Percentiles rank a stretch among this genome's conserved stretches.
These are phyloP conservation scores for Dryadomyces quercus-mongolicae DNA, from an alignment of 2,329 filamentous ascomycete genomes.

Conservation along the genomic window DNA sequence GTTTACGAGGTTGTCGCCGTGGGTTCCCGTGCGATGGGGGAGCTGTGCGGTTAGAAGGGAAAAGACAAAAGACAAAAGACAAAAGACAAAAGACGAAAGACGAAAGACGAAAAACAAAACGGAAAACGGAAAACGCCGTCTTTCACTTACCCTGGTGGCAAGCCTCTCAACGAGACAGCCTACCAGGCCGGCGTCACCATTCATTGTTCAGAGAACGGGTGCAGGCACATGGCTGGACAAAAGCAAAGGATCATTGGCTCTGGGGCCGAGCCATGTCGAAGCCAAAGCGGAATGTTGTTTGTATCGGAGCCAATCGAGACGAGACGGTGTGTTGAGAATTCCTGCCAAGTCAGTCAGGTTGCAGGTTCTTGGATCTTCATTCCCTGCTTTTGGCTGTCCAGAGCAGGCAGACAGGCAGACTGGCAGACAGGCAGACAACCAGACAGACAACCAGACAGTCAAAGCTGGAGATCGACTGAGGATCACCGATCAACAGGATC, in stretches of 20 bases:
- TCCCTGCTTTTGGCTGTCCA: too few species aligned
- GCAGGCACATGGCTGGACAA: slow-evolving; percentile 1
- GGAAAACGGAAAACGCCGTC: neutral
- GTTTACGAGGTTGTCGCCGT: slow-evolving; percentile 41
- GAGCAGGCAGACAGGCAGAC: too few species aligned
- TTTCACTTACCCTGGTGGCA: slow-evolving; percentile 40
- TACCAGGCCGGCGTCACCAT: slow-evolving; percentile 46
- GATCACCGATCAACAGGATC: too few species aligned
- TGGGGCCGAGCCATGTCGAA: neutral
- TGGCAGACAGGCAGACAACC: too few species aligned
- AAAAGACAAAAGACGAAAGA: too few species aligned
- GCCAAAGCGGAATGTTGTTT: neutral
- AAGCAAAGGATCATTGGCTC: neutral
- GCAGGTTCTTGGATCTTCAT: too few species aligned
- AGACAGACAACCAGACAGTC: too few species aligned
- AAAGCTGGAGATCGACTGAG: too few species aligned
- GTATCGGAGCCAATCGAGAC: neutral
- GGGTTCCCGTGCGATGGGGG: slow-evolving; percentile 49
- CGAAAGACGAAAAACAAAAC: neutral
- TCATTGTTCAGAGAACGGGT: slow-evolving; percentile 29
- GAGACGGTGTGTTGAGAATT: neutral
- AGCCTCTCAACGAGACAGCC: slow-evolving; percentile 51
- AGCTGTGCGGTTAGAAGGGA: slow-evolving; percentile 30
- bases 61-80: neutral
- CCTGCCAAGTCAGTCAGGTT: too few species aligned